Evolutionary conservation across 2,329 filamentous ascomycete species (phyloP).

Genomic region (Clonostachys rhizophaga): DNA sequence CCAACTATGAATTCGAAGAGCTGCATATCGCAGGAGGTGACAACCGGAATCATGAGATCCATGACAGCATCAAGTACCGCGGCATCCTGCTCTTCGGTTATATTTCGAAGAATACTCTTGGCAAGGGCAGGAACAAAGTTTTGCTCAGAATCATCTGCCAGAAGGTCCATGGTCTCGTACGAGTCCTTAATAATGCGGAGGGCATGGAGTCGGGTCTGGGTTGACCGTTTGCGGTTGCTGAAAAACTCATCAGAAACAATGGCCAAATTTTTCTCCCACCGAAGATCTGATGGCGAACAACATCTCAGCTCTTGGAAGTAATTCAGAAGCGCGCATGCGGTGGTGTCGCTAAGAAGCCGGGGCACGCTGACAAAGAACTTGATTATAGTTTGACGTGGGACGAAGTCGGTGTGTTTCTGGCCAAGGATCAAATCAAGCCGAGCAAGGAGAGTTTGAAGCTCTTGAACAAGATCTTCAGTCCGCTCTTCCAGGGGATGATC

Average conservation of each 20-base stretch:
- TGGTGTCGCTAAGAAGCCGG: slow-evolving; percentile 57
- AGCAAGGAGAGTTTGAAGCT: slow-evolving; percentile 38
- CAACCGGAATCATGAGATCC: slow-evolving; percentile 59
- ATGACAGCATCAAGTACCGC: slow-evolving; percentile 61
- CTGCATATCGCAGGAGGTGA: slow-evolving; percentile 50
- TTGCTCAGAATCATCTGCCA: slow-evolving; percentile 53
- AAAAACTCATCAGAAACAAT: slow-evolving; percentile 61
- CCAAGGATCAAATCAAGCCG: slow-evolving; percentile 35
- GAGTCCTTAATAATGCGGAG: slow-evolving; percentile 56
- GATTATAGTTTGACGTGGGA: slow-evolving; percentile 63
- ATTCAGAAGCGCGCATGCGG: slow-evolving; percentile 58
- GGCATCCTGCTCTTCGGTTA: slow-evolving; percentile 60
- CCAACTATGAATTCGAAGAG: slow-evolving; percentile 57
- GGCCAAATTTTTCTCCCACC: slow-evolving; percentile 62
- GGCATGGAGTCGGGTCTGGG: slow-evolving; percentile 57
- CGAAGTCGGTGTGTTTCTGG: slow-evolving; percentile 43
- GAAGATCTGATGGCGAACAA: slow-evolving; percentile 65
- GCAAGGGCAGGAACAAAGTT: slow-evolving; percentile 55
- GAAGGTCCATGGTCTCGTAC: slow-evolving; percentile 52
- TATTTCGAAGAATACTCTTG: slow-evolving; percentile 54
- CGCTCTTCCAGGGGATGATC: slow-evolving; percentile 4
- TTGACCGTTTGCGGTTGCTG: slow-evolving; percentile 54
- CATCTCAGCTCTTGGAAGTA: slow-evolving; percentile 66
- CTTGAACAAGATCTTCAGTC: slow-evolving; percentile 31
- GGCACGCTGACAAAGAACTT: slow-evolving; percentile 61